phyloP scores from a whole-genome alignment of 2,329 filamentous ascomycete species.

The Fusarium aywerte region DNA sequence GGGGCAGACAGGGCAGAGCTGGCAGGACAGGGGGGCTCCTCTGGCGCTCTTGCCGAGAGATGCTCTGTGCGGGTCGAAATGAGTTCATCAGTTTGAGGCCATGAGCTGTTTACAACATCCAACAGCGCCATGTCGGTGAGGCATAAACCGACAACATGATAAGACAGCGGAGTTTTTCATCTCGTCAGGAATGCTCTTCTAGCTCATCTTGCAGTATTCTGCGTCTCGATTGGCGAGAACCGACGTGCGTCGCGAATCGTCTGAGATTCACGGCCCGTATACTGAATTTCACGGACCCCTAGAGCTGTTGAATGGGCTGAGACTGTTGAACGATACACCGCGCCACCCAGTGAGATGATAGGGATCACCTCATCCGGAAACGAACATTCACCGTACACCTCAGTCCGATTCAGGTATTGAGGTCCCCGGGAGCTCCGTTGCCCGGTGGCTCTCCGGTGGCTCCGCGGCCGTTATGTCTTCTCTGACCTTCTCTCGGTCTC shows the following conservation, averaged over 20 bases:
- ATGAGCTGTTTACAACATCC: conserved; percentile 43
- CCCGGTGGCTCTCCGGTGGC: conserved; percentile 42
- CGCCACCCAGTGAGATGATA: conserved; percentile 34
- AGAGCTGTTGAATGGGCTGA: conserved; percentile 36
- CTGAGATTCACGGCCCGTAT: conserved; percentile 22
- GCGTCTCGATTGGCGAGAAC: conserved; percentile 40
- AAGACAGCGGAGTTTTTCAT: conserved; percentile 35
- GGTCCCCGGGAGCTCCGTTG: conserved; percentile 26
- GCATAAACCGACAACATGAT: conserved; percentile 37
- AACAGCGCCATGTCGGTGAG: conserved; percentile 41
- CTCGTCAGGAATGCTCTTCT: conserved; percentile 22
- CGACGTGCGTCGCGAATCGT: conserved; percentile 18
- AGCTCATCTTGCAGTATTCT: conserved; percentile 38
- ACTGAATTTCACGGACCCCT: conserved; percentile 18
- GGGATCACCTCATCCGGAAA: conserved; percentile 22
- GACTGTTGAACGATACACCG: conserved; percentile 35
- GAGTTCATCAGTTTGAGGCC: conserved; percentile 37
- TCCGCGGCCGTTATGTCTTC: conserved; percentile 40
- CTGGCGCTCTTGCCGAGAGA: conserved; percentile 32
- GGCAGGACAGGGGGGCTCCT: conserved; percentile 25
- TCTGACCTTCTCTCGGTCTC: conserved; percentile 38
- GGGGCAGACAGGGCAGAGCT: conserved; percentile 34
- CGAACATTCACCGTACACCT: conserved; percentile 44
- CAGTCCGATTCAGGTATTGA: conserved; percentile 27
- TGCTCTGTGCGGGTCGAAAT: conserved; percentile 40